phyloP scores from a whole-genome alignment of 106 monocot genomes.

The Agapanthus africanus region DNA sequence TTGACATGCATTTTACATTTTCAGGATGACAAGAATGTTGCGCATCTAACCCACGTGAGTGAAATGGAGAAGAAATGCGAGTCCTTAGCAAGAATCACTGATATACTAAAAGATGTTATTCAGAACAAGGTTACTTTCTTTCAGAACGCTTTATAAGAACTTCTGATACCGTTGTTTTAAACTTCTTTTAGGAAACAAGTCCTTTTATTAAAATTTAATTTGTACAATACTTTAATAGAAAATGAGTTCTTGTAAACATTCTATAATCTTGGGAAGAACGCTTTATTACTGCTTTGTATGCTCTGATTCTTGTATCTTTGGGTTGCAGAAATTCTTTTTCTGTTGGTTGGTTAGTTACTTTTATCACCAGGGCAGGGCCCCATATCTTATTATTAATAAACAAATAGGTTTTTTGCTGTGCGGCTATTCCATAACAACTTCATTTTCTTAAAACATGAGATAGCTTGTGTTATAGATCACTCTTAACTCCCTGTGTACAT shows the following conservation, averaged over 20 bases:
- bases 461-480: not conserved
- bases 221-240: too few relatives aligned
- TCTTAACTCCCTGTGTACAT: not conserved
- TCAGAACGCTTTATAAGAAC: not conserved
- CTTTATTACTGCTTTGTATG: not conserved
- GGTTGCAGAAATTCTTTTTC: not conserved
- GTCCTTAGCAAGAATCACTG: slow-evolving; percentile 81
- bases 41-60: slow-evolving; percentile 95
- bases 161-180: not conserved
- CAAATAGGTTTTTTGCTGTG: not conserved
- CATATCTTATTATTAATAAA: not conserved
- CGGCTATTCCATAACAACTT: not conserved
- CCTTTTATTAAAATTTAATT: too few relatives aligned
- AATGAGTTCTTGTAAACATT: too few relatives aligned
- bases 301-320: not conserved
- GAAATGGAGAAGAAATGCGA: slow-evolving; percentile 99
- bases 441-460: not conserved
- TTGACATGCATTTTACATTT: slow-evolving; percentile 8
- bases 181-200: too few relatives aligned
- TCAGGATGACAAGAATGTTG: slow-evolving; percentile 93
- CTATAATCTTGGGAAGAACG: too few relatives aligned
- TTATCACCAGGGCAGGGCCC: not conserved
- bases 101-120: slow-evolving; percentile 90
- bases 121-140: slow-evolving; percentile 69
- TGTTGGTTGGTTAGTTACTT: not conserved